phyloP scores from a whole-genome alignment of 2,329 filamentous ascomycete species.

The Dothiorella sarmentorum region DNA sequence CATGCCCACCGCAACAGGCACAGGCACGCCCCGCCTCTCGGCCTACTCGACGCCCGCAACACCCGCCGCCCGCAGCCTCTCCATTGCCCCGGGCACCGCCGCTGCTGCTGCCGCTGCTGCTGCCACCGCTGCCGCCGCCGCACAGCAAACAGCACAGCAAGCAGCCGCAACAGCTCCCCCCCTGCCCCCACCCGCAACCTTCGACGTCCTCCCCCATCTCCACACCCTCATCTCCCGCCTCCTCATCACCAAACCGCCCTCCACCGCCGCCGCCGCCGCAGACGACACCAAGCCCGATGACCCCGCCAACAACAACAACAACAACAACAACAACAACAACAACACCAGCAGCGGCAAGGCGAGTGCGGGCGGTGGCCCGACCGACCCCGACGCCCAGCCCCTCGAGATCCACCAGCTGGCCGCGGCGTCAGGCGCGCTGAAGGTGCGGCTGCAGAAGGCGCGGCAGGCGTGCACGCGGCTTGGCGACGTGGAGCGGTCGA shows the following conservation, averaged over 20 bases:
- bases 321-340: not conserved
- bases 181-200: conserved; percentile 73
- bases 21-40: conserved; percentile 13
- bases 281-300: conserved; percentile 43
- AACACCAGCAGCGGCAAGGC: conserved; percentile 20
- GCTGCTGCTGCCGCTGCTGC: not conserved
- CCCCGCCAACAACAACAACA: conserved; percentile 13
- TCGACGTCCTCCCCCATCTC: conserved; percentile 82
- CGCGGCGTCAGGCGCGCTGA: conserved; percentile 72
- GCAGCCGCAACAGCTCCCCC: conserved; percentile 44
- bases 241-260: conserved; percentile 31
- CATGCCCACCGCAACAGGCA: not conserved
- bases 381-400: conserved; percentile 26
- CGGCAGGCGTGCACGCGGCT: conserved; percentile 61
- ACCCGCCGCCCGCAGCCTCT: conserved; percentile 3
- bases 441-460: conserved; percentile 79
- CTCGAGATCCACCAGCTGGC: conserved; percentile 73
- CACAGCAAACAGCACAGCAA: conserved; percentile 4
- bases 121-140: not conserved
- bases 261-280: conserved; percentile 30
- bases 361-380: conserved; percentile 31
- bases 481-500: conserved; percentile 65
- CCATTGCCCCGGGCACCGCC: not conserved
- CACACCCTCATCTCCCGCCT: conserved; percentile 74
- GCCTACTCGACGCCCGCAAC: conserved; percentile 5